Evolutionary conservation across 371 early-diverging fungal species (phyloP).

Genomic region (Conidiobolus incongruus): DNA sequence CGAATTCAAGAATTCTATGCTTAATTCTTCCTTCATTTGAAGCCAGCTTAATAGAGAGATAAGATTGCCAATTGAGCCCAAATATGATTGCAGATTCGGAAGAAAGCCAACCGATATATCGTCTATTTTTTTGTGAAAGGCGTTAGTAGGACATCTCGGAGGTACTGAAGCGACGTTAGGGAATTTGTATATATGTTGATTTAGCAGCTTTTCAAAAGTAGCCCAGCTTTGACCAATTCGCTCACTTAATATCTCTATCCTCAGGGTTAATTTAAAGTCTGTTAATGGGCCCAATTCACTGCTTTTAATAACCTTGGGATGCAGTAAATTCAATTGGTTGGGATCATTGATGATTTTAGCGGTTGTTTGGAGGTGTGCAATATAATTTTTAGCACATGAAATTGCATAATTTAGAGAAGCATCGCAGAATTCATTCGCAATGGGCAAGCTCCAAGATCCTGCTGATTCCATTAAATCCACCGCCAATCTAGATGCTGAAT

Average conservation of each 20-base stretch:
- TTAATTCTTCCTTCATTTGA: not conserved
- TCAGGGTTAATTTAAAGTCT: not conserved
- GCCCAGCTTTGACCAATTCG: not conserved
- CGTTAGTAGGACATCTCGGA: not conserved
- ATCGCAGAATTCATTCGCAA: not conserved
- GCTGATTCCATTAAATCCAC: not conserved
- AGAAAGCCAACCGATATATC: not conserved
- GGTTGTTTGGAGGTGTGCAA: no score
- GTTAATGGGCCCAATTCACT: slow-evolving; percentile 1
- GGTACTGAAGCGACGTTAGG: not conserved
- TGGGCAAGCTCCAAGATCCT: not conserved
- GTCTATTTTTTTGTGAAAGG: not conserved
- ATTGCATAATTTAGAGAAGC: not conserved
- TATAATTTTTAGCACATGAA: no score
- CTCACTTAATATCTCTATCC: not conserved
- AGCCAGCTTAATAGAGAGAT: not conserved
- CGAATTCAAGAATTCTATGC: not conserved
- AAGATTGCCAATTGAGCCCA: not conserved
- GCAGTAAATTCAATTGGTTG: no score
- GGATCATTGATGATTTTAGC: no score
- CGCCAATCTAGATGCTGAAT: not conserved
- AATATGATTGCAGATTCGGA: not conserved
- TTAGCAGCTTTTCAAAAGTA: not conserved
- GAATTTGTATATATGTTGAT: not conserved
- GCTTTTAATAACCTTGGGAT: no score